Evolutionary conservation across 2,329 filamentous ascomycete genomes (phyloP), one percentile per base, ranked within the genome.

Genomic region (Trichoderma citrinoviride): DNA sequence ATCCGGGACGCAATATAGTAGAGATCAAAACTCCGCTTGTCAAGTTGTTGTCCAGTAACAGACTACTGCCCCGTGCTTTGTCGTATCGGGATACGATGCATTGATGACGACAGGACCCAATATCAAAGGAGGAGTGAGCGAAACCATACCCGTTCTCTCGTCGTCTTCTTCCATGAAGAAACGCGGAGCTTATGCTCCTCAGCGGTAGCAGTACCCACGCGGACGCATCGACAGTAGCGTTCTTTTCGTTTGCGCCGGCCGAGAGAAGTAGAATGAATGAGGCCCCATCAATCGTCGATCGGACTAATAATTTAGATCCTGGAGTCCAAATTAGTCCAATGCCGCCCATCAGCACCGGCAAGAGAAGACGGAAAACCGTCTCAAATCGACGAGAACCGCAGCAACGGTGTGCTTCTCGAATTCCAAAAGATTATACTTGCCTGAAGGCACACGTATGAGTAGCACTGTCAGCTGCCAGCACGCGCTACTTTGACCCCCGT

Each of bases 271-370:
- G 46, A 47, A 47, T 52, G 57, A 47, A 50, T 60, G 52, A 40
- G 37, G 25, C 47, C 43, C 57, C 46, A 61, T 61, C 47, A 41
- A 61, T 61, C 46, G 57, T 52, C 47, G 57, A 61, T 61, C 57
- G 46, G 21, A 47, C 47, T 61, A 61, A 8, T 37, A 37, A 37
- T 23, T 41, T 25, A 25, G 56, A 29, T 25, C 44, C 44, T 40
- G 56, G 37, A 52, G 40, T 19, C 12, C 21, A 3, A 14, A 8
- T 61, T 29, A 47, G 47, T 47, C 57, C 43, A 40, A 52, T 14
- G 46, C 21, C 12, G 21, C 53, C 21, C 14, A 29, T 27, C 27
- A 29, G 57, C n/a, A 52, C 7, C 47, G 57, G 37, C 15, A 61
- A 12, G 7, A 33, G 23, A 23, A 37, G 46, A n/a, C n/a, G n/a